phyloP scores from a whole-genome alignment of 2,329 filamentous ascomycete species.

The Aspergillus sp. region DNA sequence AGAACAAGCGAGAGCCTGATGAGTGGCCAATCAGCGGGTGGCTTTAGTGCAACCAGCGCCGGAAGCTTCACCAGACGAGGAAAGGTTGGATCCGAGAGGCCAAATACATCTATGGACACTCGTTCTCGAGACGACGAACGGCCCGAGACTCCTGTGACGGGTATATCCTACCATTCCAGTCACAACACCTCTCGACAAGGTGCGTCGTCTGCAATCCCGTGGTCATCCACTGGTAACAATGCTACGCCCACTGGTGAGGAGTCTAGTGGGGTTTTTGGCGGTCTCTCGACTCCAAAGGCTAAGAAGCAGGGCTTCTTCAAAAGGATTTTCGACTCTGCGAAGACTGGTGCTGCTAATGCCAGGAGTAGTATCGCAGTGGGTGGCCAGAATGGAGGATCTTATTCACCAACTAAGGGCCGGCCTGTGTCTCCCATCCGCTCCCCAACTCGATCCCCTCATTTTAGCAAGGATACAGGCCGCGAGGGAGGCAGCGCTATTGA shows the following conservation, averaged over 20 bases:
- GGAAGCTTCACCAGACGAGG: slow-evolving; percentile 81
- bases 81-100: slow-evolving; percentile 33
- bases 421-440: slow-evolving; percentile 40
- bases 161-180: slow-evolving; percentile 84
- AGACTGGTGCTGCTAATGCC: slow-evolving; percentile 84
- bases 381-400: slow-evolving; percentile 42
- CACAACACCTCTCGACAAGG: slow-evolving; percentile 55
- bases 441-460: slow-evolving; percentile 26
- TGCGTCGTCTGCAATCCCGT: slow-evolving; percentile 58
- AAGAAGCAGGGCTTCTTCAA: slow-evolving; percentile 90
- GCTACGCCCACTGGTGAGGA: slow-evolving; percentile 46
- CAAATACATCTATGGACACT: slow-evolving; percentile 36
- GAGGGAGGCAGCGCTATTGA: slow-evolving; percentile 62
- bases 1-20: slow-evolving; percentile 79
- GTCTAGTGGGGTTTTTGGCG: slow-evolving; percentile 62
- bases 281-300: slow-evolving; percentile 63
- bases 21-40: slow-evolving; percentile 86
- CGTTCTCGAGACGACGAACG: slow-evolving; percentile 34
- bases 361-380: slow-evolving; percentile 68
- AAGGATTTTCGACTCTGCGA: slow-evolving; percentile 87
- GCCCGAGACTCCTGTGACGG: slow-evolving; percentile 55
- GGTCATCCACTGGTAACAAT: slow-evolving; percentile 35
- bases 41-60: slow-evolving; percentile 88
- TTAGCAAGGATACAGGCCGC: slow-evolving; percentile 46
- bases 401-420: slow-evolving; percentile 42